Evolutionary conservation across 1,284 basidiomycete genomes (phyloP), one percentile per base, ranked within the genome.

Genomic region (Ganoderma leucocontextum): DNA sequence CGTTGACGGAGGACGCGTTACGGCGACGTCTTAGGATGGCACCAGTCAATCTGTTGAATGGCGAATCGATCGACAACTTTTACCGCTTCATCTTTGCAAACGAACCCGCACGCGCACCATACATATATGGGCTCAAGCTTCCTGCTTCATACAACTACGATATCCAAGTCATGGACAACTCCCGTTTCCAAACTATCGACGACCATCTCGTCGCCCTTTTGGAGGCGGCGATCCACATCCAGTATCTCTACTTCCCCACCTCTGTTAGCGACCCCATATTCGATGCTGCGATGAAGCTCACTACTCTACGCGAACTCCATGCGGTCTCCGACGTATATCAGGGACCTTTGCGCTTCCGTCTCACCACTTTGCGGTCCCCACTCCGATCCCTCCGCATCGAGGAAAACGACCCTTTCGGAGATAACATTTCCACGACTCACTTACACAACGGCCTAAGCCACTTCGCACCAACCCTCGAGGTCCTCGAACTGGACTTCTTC

Each of bases 11-110:
- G 38, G 55, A 35, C n/a, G 55, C 55, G 10, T 38, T 58, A 2
- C 55, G 33, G n/a, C 55, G 55, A 22, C 35, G 55, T n/a, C 55
- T 58, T 2, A 36, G n/a, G 17, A 58, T 58, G 55, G 38, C 55
- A 17, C 35, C 55, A 4, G 8, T 58, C 36, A n/a, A 8, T 58
- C 55, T 58, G 4, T 38, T 19, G 36, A n/a, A 38, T 12, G 12
- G 8, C 36, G n/a, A 36, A 19, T 38, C 55, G 9, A 35, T 58
- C 35, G 13, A 38, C 35, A 36, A 9, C 15, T 22, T 58, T 35
- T 19, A 58, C 10, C 7, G 33, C 36, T 58, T 58, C 35, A 36
- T 58, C 4, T 58, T 58, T 22, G 17, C 55, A 0, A 19, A 58
- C 35, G 8, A 36, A 13, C 7, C 35, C 10, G 19, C 55, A 0